Percentiles rank a stretch among this genome's conserved stretches.
Evolutionary conservation across 768 basidiomycete genomes (phyloP).

Genomic region (Russula earlei): DNA sequence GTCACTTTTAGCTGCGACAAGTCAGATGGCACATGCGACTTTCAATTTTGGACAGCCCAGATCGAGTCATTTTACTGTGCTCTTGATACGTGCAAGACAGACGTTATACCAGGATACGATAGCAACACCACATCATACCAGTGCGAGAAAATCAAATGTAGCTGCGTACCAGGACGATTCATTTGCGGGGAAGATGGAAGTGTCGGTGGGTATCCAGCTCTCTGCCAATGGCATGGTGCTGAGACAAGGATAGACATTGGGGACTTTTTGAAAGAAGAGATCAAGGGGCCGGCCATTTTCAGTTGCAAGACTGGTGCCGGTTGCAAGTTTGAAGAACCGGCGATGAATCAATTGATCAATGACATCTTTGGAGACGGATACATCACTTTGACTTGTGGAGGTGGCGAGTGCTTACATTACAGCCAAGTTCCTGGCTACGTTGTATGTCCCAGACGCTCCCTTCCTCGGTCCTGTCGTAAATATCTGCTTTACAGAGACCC

Average conservation of each 20-base stretch:
- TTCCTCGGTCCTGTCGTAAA: background rate
- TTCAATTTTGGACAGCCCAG: constrained; percentile 97
- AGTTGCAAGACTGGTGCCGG: constrained; percentile 61
- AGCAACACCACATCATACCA: constrained; percentile 66
- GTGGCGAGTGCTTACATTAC: constrained; percentile 90
- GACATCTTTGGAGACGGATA: constrained; percentile 87
- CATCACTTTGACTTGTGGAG: constrained; percentile 79
- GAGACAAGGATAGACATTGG: constrained; percentile 58
- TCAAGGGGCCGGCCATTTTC: constrained; percentile 85
- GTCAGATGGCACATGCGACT: constrained; percentile 57
- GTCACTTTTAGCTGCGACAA: constrained; percentile 91
- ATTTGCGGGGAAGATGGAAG: constrained; percentile 94
- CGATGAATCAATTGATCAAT: constrained; percentile 92
- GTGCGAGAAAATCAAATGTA: constrained; percentile 81
- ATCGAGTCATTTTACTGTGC: constrained; percentile 95
- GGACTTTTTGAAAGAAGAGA: constrained; percentile 84
- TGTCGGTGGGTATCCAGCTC: constrained; percentile 53
- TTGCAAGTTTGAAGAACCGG: constrained; percentile 90
- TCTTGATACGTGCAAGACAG: constrained; percentile 58
- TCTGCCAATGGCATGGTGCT: background rate
- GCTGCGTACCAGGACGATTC: constrained; percentile 88
- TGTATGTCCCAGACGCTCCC: constrained; percentile 31
- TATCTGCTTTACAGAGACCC: constrained; percentile 41
- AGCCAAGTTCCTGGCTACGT: constrained; percentile 92
- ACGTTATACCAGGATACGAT: constrained; percentile 42